These are phyloP conservation scores for Aspergillus carbonarius DNA, from an alignment of 2,329 filamentous ascomycete genomes.

Conservation along the genomic window DNA sequence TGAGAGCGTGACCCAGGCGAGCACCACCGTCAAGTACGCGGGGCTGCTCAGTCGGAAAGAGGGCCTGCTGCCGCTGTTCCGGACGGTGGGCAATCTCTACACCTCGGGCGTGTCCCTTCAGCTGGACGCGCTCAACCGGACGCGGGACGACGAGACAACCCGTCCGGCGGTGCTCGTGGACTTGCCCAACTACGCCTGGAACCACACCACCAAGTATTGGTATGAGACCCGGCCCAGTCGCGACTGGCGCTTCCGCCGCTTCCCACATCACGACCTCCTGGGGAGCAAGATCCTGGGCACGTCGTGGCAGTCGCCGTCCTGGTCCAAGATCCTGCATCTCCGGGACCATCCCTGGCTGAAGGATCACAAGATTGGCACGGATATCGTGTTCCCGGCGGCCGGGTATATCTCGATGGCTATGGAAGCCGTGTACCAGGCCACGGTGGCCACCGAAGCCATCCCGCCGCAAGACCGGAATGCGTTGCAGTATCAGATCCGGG, in stretches of 20 bases:
- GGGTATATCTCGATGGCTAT: not conserved
- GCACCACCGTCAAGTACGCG: too few species aligned
- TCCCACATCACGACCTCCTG: conserved; percentile 26
- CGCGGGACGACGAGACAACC: too few species aligned
- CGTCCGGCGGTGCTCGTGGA: too few species aligned
- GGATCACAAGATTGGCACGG: not conserved
- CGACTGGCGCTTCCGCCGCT: conserved; percentile 19
- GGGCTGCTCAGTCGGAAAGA: too few species aligned
- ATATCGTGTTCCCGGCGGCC: not conserved
- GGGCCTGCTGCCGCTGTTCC: too few species aligned
- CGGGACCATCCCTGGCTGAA: not conserved
- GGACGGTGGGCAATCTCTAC: too few species aligned
- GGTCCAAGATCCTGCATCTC: not conserved
- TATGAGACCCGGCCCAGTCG: conserved; percentile 25
- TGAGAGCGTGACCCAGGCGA: too few species aligned
- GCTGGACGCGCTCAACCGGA: too few species aligned
- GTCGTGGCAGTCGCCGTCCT: not conserved
- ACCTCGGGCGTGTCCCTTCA: too few species aligned
- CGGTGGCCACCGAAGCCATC: too few species aligned
- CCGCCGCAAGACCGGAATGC: too few species aligned
- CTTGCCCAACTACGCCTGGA: conserved; percentile 30
- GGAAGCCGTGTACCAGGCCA: not conserved
- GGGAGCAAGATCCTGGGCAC: conserved; percentile 13
- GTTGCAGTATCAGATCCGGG: too few species aligned
- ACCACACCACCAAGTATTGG: conserved; percentile 27